Conservation (phyloP, 1,284 basidiomycete genomes). For the Blastosporella zonata region DNA sequence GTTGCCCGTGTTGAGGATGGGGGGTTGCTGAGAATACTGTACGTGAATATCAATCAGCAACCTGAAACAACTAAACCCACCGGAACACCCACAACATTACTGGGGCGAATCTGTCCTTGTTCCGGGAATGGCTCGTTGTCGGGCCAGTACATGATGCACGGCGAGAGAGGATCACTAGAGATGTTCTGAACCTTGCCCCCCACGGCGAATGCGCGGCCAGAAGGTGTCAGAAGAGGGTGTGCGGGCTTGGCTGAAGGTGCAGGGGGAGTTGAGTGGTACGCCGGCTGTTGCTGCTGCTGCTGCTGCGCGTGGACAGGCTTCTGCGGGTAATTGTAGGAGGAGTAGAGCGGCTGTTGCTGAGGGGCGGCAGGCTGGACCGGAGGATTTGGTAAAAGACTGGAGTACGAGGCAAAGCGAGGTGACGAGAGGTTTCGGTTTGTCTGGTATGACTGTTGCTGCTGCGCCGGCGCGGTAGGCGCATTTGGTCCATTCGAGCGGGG, state of each 20-base stretch:
- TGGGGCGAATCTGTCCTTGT: constrained; percentile 70
- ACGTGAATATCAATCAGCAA: constrained; percentile 12
- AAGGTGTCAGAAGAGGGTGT: constrained; percentile 74
- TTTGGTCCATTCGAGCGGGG: constrained; percentile 44
- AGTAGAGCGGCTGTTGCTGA: constrained; percentile 16
- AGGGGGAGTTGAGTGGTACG: constrained; percentile 11
- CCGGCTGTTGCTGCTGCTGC: constrained; percentile 8
- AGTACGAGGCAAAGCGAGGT: constrained; percentile 38
- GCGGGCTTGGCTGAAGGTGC: constrained; percentile 28
- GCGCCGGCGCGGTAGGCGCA: constrained; percentile 21
- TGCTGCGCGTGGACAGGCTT: constrained; percentile 16
- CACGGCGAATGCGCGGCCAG: constrained; percentile 66
- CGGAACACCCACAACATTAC: constrained; percentile 45
- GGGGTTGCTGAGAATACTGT: constrained; percentile 55
- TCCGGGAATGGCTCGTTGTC: constrained; percentile 80
- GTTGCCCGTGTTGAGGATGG: constrained; percentile 87
- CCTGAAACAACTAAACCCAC: constrained; percentile 34
- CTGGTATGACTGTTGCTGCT: constrained; percentile 26
- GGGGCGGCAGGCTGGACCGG: constrained; percentile 18
- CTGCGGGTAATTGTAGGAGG: constrained; percentile 13
- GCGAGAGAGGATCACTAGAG: constrained; percentile 61
- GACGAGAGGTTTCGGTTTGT: constrained; percentile 37
- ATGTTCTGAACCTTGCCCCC: constrained; percentile 77
- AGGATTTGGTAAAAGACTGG: constrained; percentile 20
- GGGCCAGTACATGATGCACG: constrained; percentile 84